Conservation (phyloP, 1,284 basidiomycete species). For the Cystobasidiaceae sp. region DNA sequence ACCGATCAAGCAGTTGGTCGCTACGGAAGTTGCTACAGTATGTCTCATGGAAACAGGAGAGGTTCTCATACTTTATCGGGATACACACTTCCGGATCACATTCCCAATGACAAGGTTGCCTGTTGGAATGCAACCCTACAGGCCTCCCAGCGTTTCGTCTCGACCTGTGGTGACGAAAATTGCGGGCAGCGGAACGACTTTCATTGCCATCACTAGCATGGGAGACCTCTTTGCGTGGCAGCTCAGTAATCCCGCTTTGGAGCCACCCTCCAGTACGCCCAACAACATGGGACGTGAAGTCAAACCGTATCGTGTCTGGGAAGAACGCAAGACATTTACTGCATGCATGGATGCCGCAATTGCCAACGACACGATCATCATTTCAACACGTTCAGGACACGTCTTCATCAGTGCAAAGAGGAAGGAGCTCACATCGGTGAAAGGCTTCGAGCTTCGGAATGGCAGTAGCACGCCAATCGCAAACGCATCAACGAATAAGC, state of each 20-base stretch:
- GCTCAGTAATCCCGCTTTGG: conserved; percentile 50
- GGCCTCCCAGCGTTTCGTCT: conserved; percentile 66
- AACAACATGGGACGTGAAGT: conserved; percentile 47
- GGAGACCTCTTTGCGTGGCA: conserved; percentile 90
- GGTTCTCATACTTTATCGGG: conserved; percentile 76
- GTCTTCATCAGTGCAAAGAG: conserved; percentile 74
- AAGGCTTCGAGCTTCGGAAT: conserved; percentile 29
- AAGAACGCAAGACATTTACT: conserved; percentile 75
- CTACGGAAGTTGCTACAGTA: conserved; percentile 61
- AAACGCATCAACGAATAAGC: conserved; percentile 50
- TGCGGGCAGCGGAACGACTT: conserved; percentile 69
- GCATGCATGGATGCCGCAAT: conserved; percentile 85
- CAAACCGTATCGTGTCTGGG: conserved; percentile 88
- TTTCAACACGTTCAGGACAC: conserved; percentile 91
- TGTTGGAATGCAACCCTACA: conserved; percentile 51
- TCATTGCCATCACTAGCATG: conserved; percentile 76
- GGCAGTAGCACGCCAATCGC: conserved; percentile 42
- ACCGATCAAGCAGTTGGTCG: conserved; percentile 55
- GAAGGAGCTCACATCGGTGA: conserved; percentile 41
- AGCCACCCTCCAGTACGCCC: conserved; percentile 10
- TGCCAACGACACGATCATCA: conserved; percentile 78
- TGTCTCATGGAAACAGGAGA: conserved; percentile 70
- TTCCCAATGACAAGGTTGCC: conserved; percentile 40
- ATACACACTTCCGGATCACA: conserved; percentile 65
- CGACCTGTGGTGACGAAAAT: conserved; percentile 74